These are phyloP conservation scores for Zychaea mexicana DNA, from an alignment of 371 early-diverging fungal genomes.

Conservation along the genomic window DNA sequence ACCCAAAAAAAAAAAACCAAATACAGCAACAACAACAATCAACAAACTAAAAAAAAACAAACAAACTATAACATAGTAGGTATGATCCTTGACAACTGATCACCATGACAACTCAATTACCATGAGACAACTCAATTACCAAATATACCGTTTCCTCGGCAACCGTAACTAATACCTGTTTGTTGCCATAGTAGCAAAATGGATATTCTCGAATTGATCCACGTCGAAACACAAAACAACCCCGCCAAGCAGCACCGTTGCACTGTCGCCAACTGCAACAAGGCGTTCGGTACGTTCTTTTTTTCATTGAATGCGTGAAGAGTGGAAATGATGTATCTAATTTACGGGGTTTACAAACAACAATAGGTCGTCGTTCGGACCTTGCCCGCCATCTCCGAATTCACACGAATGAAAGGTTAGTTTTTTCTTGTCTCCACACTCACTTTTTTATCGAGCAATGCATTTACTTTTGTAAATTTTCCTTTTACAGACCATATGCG, in stretches of 20 bases:
- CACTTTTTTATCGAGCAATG: not conserved
- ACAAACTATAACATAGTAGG: no score
- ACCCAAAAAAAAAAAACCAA: slow-evolving; percentile 10
- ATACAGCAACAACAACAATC: no score
- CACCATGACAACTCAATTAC: not conserved
- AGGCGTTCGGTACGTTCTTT: slow-evolving; percentile 61
- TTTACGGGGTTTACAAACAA: not conserved
- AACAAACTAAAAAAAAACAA: slow-evolving; percentile 4
- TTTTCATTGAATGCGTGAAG: not conserved
- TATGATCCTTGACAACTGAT: not conserved
- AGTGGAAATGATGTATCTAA: not conserved
- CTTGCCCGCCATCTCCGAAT: slow-evolving; percentile 77
- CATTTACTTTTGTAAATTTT: not conserved
- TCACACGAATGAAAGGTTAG: slow-evolving; percentile 71
- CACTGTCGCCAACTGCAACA: slow-evolving; percentile 62
- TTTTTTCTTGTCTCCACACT: not conserved
- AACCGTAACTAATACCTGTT: no score
- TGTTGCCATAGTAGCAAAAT: slow-evolving; percentile 20
- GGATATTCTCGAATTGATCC: slow-evolving; percentile 73
- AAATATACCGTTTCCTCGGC: no score
- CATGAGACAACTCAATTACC: not conserved
- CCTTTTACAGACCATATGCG: slow-evolving; percentile 53
- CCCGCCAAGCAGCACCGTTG: slow-evolving; percentile 62
- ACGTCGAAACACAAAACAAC: slow-evolving; percentile 52
- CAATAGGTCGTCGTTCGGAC: slow-evolving; percentile 64